These are phyloP conservation scores for Apostasia ramifera DNA, from an alignment of 106 monocot species.

Conservation along the genomic window DNA sequence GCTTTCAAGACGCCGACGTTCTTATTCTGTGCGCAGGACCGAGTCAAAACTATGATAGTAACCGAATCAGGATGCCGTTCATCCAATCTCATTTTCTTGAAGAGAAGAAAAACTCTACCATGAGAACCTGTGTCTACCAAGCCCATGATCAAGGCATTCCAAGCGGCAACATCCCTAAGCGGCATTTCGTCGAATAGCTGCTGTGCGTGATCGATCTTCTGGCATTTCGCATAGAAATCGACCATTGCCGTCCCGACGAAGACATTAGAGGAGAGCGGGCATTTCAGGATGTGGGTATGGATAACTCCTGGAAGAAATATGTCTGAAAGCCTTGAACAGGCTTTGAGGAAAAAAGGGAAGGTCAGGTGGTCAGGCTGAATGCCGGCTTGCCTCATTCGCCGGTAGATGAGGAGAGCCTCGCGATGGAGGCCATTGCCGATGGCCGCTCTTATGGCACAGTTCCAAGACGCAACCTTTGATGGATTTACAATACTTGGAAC, in stretches of 20 bases:
- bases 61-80: slow-evolving; percentile 18
- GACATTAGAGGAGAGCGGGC: slow-evolving; percentile 20
- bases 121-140: slow-evolving; percentile 8
- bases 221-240: slow-evolving; percentile 15
- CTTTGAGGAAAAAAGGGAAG: slow-evolving; percentile 28
- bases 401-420: slow-evolving; percentile 12
- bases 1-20: slow-evolving; percentile 2
- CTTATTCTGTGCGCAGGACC: slow-evolving; percentile 4
- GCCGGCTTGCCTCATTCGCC: slow-evolving; percentile 8
- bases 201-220: not conserved
- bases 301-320: not conserved
- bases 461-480: slow-evolving; percentile 13
- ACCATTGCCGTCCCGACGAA: slow-evolving; percentile 30
- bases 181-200: slow-evolving; percentile 26
- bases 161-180: slow-evolving; percentile 19
- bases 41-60: slow-evolving; percentile 18
- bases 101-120: slow-evolving; percentile 10
- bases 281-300: slow-evolving; percentile 27
- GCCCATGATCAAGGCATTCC: slow-evolving; percentile 28
- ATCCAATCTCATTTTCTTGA: slow-evolving; percentile 20
- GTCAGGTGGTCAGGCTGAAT: slow-evolving; percentile 16
- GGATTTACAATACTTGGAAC: slow-evolving; percentile 8
- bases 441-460: slow-evolving; percentile 10
- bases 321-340: slow-evolving; percentile 13
- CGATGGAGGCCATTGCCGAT: slow-evolving; percentile 1